Evolutionary conservation across 352 stramenopile genomes (phyloP).

Genomic region (Thalassiosira hispida): DNA sequence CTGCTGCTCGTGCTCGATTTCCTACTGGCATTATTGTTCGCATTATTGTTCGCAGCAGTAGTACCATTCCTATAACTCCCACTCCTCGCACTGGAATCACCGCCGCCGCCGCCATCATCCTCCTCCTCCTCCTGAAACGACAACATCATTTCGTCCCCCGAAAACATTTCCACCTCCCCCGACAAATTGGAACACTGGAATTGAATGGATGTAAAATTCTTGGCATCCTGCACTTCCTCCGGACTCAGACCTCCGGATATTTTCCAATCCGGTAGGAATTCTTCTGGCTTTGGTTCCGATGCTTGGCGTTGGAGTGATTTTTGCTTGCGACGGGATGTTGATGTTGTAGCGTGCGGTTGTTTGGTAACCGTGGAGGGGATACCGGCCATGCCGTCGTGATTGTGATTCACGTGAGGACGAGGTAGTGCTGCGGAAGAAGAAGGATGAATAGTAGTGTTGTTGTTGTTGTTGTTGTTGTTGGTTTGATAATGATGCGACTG

Average conservation of each 20-base stretch:
- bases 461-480: not conserved
- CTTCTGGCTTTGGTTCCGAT: not conserved
- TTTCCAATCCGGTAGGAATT: conserved; percentile 31
- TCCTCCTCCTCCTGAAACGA: not conserved
- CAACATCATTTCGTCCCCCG: conserved; percentile 5
- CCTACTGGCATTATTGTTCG: too few species aligned
- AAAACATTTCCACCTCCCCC: conserved; percentile 45
- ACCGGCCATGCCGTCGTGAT: too few species aligned
- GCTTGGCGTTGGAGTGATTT: not conserved
- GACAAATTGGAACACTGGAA: conserved; percentile 15
- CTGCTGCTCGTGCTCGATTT: too few species aligned
- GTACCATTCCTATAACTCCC: not conserved
- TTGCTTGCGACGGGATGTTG: not conserved
- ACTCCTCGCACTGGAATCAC: not conserved
- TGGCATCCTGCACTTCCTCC: conserved; percentile 42
- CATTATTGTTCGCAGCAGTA: too few species aligned
- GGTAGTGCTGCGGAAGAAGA: too few species aligned
- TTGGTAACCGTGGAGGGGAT: too few species aligned
- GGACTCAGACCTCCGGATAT: not conserved
- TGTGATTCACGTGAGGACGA: too few species aligned
- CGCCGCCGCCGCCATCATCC: not conserved
- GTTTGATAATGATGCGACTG: not conserved
- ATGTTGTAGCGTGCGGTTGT: not conserved
- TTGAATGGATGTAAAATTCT: conserved; percentile 51
- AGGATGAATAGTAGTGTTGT: not conserved